Evolutionary conservation across 2,329 filamentous ascomycete genomes (phyloP), one percentile per base, ranked within the genome.

Genomic region (Tolypocladium paradoxum): DNA sequence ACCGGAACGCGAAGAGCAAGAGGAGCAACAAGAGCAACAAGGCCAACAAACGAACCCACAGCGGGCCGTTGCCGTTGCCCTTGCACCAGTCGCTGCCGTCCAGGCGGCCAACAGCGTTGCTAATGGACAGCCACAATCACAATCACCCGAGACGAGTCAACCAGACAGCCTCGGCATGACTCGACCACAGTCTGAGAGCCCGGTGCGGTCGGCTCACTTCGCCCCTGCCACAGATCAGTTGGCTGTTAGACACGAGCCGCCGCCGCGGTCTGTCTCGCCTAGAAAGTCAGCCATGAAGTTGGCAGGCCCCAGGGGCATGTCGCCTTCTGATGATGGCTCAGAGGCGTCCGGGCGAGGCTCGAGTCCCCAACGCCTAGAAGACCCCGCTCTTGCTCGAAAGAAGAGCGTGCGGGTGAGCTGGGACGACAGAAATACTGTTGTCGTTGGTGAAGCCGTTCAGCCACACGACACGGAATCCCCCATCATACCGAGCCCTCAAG

Each of bases 401-500:
- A 89, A 85, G 67, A 79, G 76, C 38, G 79, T 80, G 1, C 76
- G 87, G 27, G 87, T 91, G 48, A 96, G 90, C 69, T 96, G 90
- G 63, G 85, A 89, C 57, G 85, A 89, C 49, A 77, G 78, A 35
- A 75, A 70, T n/a, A 78, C 76, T 9, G 70, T 78, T 11, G 70
- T 82, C 2, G 74, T 81, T 24, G 78, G 76, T 7, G 74, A 81
- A 50, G 68, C 75, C 11, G 68, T 68, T 8, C 62, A 66, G 11
- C 58, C 65, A 4, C 61, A 66, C 2, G 66, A 72, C 46, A 58
- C 65, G 1, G 73, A 74, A 8, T 72, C 74, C 1, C 68, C 74
- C 4, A 55, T 70, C 22, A 51, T 68, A 2, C 56, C 68, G 65
- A 60, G 60, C 51, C 52, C 62, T 40, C 56, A 78, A 70, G 46